phyloP scores from a whole-genome alignment of 2,329 filamentous ascomycete genomes.

The Fusarium aywerte region DNA sequence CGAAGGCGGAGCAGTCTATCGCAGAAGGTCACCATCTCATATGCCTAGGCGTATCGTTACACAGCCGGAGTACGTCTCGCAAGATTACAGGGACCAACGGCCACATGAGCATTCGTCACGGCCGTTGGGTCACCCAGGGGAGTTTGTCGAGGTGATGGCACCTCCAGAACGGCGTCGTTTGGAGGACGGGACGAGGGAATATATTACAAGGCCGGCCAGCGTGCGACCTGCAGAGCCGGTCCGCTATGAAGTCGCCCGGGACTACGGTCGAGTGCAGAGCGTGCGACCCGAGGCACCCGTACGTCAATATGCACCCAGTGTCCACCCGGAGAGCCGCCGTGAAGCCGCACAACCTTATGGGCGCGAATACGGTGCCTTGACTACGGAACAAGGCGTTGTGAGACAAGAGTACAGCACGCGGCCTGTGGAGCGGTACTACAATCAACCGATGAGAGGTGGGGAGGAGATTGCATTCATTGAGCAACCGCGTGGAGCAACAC shows the following conservation, averaged over 20 bases:
- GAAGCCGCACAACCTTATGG: constrained; percentile 50
- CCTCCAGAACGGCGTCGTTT: constrained; percentile 55
- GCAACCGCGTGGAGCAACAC: constrained; percentile 54
- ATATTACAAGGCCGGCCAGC: constrained; percentile 66
- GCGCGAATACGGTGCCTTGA: constrained; percentile 46
- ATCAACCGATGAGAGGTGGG: constrained; percentile 47
- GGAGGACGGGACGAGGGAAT: constrained; percentile 63
- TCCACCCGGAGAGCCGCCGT: constrained; percentile 46
- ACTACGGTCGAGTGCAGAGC: constrained; percentile 59
- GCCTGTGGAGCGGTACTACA: constrained; percentile 59
- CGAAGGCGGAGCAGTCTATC: constrained; percentile 63
- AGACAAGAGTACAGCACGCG: constrained; percentile 55
- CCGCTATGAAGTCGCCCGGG: constrained; percentile 55
- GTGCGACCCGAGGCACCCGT: constrained; percentile 52
- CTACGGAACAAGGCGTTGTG: constrained; percentile 42
- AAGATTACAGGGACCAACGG: constrained; percentile 64
- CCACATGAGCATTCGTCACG: constrained; percentile 68
- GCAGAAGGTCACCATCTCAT: constrained; percentile 62
- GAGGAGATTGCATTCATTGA: constrained; percentile 60
- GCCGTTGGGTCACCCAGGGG: constrained; percentile 56
- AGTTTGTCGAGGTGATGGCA: constrained; percentile 61
- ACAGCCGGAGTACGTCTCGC: constrained; percentile 67
- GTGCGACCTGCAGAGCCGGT: constrained; percentile 63
- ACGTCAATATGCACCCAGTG: constrained; percentile 46
- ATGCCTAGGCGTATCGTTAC: constrained; percentile 69